These are phyloP conservation scores for Cylindrotheca closterium DNA, from an alignment of 108 stramenopile genomes.

Conservation along the genomic window DNA sequence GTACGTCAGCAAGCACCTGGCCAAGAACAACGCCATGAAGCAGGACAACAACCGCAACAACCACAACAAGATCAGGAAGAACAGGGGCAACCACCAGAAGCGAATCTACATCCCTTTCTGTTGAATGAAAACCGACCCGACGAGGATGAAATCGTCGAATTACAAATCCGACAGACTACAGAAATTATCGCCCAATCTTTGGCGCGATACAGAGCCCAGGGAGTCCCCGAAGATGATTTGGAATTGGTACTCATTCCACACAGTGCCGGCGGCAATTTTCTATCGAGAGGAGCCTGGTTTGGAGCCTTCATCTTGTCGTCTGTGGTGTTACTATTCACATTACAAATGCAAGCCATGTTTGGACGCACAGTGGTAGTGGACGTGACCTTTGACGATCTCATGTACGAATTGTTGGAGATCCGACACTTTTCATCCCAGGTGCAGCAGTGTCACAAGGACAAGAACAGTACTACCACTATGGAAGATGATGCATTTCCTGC, in stretches of 20 bases:
- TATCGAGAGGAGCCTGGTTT: too few relatives aligned
- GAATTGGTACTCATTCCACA: neutral
- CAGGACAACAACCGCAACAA: too few relatives aligned
- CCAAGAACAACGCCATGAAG: too few relatives aligned
- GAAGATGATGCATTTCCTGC: neutral
- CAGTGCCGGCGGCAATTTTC: neutral
- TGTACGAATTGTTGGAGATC: constrained; percentile 29
- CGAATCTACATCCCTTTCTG: too few relatives aligned
- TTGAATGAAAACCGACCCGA: too few relatives aligned
- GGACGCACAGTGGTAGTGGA: constrained; percentile 13
- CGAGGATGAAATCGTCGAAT: neutral
- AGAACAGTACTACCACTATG: neutral
- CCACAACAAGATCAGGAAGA: too few relatives aligned
- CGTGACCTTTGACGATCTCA: constrained; percentile 20
- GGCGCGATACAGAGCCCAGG: neutral
- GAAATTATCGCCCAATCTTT: neutral
- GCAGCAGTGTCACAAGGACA: constrained; percentile 17
- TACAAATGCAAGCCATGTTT: constrained; percentile 36
- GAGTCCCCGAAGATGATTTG: neutral
- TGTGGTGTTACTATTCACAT: constrained; percentile 40
- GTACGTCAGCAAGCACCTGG: too few relatives aligned
- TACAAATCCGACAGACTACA: neutral
- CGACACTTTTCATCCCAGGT: constrained; percentile 16
- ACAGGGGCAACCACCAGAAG: too few relatives aligned
- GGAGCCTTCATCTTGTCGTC: constrained; percentile 31